Base-by-base conservation (phyloP, 116 monocot species). In the Dioscorea cayenensis region DNA sequence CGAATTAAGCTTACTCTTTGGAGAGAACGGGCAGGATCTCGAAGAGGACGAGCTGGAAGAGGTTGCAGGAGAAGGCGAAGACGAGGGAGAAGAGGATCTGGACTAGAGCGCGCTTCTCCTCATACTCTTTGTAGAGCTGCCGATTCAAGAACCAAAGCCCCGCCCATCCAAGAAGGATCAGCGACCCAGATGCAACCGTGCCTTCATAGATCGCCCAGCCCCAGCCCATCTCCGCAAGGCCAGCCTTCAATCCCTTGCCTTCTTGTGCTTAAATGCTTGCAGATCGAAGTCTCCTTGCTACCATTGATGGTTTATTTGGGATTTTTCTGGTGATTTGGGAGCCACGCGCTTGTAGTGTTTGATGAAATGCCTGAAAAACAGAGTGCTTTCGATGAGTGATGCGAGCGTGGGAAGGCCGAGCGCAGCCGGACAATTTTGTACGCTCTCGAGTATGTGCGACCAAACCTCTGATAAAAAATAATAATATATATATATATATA, bases 11-110 rank as follows among this genome's bases (percentile, higher is more conserved):
- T 61, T 81, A 92, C 95, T 95, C 84, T 72, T 96, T 96, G 84
- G 95, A 96, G 65, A 96, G 92, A 59, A 96, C 78, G 10, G 87
- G 81, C 28, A 92, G 83, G 82, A 96, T 96, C 92, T 96, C 95
- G 77, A 96, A 89, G 74, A 95, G 89, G 19, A 95, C 95, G 66
- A 95, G 92, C 85, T 95, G 87, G 71, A 95, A 89, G 62, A 96
- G 92, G 72, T 92, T 96, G 85, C 95, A 92, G 69, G 95, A 96
- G 82, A 96, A 90, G 72, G 95, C 89, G 73, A 96, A 96, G 79
- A 96, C 92, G 67, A 84, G 72, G 77, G 87, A 84, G 88, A 96
- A 96, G 72, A 96, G 85, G 84, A 96, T 87, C 84, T 96, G 95
- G 28, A 96, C 92, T 18, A 92, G 80, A 5, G 95, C 95, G 9